These are phyloP conservation scores for Aegilops sharonensis DNA, from an alignment of 176 grass and related monocot genomes.

Conservation along the genomic window DNA sequence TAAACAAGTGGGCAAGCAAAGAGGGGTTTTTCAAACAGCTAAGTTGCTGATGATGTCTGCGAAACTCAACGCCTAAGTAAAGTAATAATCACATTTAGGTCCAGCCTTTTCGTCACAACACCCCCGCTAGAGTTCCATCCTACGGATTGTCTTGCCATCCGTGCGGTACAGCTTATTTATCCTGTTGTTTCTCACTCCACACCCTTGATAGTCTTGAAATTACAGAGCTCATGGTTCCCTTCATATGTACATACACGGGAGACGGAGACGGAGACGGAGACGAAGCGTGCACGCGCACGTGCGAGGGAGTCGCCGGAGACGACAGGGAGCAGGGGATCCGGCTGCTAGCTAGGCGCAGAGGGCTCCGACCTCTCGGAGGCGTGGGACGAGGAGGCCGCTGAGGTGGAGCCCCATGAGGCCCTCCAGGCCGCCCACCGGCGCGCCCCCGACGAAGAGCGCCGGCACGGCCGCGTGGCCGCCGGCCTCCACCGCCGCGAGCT, in stretches of 20 bases:
- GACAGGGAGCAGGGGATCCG: not conserved
- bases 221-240: not conserved
- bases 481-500: conserved; percentile 35
- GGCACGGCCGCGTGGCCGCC: conserved; percentile 44
- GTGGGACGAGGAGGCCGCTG: conserved; percentile 50
- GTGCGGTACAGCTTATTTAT: conserved; percentile 15
- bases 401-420: conserved; percentile 91
- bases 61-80: not conserved
- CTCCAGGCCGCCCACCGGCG: conserved; percentile 76
- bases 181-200: not conserved
- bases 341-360: conserved; percentile 30
- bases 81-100: conserved; percentile 48
- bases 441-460: conserved; percentile 81
- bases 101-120: not conserved
- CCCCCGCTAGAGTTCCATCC: not conserved
- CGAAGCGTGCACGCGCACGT: not conserved
- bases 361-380: conserved; percentile 44
- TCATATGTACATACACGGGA: conserved; percentile 12
- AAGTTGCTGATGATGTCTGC: not conserved
- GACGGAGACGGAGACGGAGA: not conserved
- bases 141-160: not conserved
- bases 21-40: not conserved
- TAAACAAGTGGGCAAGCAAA: not conserved
- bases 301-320: not conserved
- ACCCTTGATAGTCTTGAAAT: not conserved